Base-by-base conservation (phyloP, 164 flowering plant genomes). In the Piper longum region DNA sequence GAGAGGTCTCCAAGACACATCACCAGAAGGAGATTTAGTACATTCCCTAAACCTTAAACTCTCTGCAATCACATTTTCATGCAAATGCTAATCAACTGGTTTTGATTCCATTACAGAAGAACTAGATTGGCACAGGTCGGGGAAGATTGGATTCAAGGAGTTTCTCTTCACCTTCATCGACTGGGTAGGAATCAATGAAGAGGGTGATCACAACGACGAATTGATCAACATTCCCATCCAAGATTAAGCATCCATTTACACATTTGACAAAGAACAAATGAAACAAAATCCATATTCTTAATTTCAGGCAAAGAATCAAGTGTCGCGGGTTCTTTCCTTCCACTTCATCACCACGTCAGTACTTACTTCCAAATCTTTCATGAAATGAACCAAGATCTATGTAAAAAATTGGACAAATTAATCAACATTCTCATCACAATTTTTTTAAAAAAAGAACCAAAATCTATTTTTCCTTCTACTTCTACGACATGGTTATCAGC, bases 51-150 rank as follows among this genome's bases (percentile, higher is more conserved):
- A 60, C 8, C 75, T 62, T 63, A 14, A 58, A 59, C 69, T 51
- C 13, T 43, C 19, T 62, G 8, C 4, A n/a, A 8, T 43, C 55
- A 12, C 51, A 41, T 56, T 36, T 2, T 45, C 41, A 16, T 16
- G 3, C 41, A 40, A 16, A 42, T 41, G 40, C 41, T 7, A 65
- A 39, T 63, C 6, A 43, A 26, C 36, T 26, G 36, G 36, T 36
- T n/a, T 55, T 60, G 6, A 16, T 41, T 57, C 39, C 39, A 44
- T 39, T 78, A 78, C 88, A 86, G 96, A 76, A 69, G 96, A 89
- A 73, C 81, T 89, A 88, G 91, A 89, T 73, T 80, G 83, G 86
- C 71, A 73, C 71, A 83, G 69, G 64, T 79, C 76, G 65, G 91
- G 93, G 41, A 74, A 73, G 64, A 83, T 83, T 48, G 78, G 75